Percentiles rank a stretch among this genome's conserved stretches.
phyloP scores from a whole-genome alignment of 352 stramenopile species.

The Phytopythium mirpurense region DNA sequence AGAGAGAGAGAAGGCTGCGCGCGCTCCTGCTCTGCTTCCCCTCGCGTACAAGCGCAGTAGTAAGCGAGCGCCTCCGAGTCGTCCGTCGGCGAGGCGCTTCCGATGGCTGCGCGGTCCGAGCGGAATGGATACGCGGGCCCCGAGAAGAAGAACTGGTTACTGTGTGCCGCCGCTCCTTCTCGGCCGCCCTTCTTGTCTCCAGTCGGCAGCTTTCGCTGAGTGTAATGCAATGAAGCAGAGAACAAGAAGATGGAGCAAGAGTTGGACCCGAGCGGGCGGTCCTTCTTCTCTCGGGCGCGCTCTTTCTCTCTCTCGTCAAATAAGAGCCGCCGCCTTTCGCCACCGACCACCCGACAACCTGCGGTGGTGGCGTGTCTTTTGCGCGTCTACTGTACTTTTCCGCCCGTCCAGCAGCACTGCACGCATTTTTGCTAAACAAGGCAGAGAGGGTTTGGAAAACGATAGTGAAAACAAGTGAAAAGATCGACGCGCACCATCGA shows the following conservation, averaged over 20 bases:
- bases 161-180: not conserved
- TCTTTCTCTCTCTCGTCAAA: not conserved
- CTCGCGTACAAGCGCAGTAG: no score
- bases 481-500: not conserved
- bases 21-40: no score
- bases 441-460: not conserved
- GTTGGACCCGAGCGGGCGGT: not conserved
- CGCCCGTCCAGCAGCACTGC: not conserved
- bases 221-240: not conserved
- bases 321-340: not conserved
- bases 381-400: not conserved
- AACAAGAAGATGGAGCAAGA: conserved; percentile 2
- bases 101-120: not conserved
- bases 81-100: not conserved
- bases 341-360: not conserved
- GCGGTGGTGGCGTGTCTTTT: not conserved
- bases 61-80: no score
- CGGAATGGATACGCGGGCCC: conserved; percentile 1
- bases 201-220: no score
- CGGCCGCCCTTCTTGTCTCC: not conserved
- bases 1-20: no score
- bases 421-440: no score
- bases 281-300: not conserved
- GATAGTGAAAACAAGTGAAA: not conserved
- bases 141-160: conserved; percentile 2